These are phyloP conservation scores for Skeletonema marinoi DNA, from an alignment of 108 stramenopile species.

Conservation along the genomic window DNA sequence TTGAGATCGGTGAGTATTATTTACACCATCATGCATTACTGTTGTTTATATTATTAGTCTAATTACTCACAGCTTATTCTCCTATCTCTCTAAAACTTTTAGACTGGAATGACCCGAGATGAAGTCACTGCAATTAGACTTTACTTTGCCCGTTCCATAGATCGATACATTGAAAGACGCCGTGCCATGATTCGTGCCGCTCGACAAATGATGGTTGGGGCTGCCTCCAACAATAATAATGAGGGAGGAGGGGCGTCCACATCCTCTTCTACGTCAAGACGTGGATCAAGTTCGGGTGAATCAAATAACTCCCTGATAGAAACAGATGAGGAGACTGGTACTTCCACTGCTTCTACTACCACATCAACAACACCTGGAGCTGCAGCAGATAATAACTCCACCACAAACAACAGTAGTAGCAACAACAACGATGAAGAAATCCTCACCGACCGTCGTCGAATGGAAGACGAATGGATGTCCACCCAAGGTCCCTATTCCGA, in stretches of 20 bases:
- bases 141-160: conserved; percentile 80
- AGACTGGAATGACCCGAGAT: conserved; percentile 57
- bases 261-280: conserved; percentile 10
- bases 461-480: conserved; percentile 89
- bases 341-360: conserved; percentile 32
- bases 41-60: not conserved
- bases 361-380: conserved; percentile 3
- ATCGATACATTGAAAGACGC: conserved; percentile 61
- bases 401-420: not conserved
- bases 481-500: conserved; percentile 79
- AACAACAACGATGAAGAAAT: conserved; percentile 45
- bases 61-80: conserved; percentile 8
- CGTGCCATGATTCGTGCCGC: conserved; percentile 30
- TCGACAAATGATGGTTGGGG: not conserved
- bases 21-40: not conserved
- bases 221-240: not conserved
- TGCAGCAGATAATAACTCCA: not conserved
- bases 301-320: conserved; percentile 26
- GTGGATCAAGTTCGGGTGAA: conserved; percentile 2
- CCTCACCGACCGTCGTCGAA: conserved; percentile 43
- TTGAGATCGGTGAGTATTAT: conserved; percentile 52
- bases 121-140: conserved; percentile 76
- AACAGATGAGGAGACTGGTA: conserved; percentile 19
- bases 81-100: too few species aligned
- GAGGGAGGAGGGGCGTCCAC: not conserved